Conservation (phyloP, 495 filamentous ascomycete genomes). For the Annulohypoxylon moriforme region DNA sequence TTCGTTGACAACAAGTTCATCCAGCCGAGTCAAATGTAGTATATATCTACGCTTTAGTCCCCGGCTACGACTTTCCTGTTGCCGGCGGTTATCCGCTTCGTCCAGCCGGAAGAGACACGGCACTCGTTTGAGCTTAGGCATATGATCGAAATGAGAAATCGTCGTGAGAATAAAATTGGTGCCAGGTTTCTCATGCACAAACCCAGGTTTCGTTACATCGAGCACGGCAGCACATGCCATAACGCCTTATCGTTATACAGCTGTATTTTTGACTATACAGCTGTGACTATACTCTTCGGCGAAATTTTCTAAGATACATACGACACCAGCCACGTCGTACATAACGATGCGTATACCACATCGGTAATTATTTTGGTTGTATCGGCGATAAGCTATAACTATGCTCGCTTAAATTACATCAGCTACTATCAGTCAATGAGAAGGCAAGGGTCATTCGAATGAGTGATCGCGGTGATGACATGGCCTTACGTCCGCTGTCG, state of each 20-base stretch:
- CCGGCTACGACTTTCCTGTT: neutral
- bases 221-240: neutral
- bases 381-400: neutral
- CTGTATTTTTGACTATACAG: neutral
- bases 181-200: neutral
- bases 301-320: neutral
- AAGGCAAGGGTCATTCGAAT: neutral
- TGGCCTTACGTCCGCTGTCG: neutral
- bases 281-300: neutral
- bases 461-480: neutral
- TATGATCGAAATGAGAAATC: neutral
- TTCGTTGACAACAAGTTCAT: neutral
- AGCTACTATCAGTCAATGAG: neutral
- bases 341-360: conserved; percentile 2
- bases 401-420: neutral
- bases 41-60: neutral
- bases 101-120: neutral
- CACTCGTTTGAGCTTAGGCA: neutral
- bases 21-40: neutral
- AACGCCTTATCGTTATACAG: neutral
- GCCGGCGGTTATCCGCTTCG: conserved; percentile 2
- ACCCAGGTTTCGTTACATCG: neutral
- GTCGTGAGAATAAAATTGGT: neutral
- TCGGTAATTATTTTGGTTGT: neutral
- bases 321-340: neutral